Evolutionary conservation across 2,329 filamentous ascomycete genomes (phyloP).

Genomic region (Aurifilum marmelostoma): DNA sequence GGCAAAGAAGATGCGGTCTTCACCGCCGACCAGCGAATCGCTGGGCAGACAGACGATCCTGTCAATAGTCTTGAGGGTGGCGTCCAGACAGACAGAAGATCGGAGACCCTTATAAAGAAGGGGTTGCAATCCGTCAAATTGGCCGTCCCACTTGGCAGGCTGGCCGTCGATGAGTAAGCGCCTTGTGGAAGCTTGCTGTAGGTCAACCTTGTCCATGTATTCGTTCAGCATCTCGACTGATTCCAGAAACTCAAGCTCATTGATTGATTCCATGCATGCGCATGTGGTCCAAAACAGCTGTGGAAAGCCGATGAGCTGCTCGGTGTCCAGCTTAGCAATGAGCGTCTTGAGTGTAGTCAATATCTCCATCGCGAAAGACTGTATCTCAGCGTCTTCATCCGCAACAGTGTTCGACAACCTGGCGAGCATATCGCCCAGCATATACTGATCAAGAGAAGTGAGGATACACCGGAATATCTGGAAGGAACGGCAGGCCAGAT

Average conservation of each 20-base stretch:
- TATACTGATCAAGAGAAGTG: conserved; percentile 85
- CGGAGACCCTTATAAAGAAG: conserved; percentile 90
- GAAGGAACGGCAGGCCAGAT: conserved; percentile 94
- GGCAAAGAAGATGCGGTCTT: conserved; percentile 80
- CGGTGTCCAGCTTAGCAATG: conserved; percentile 79
- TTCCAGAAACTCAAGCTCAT: conserved; percentile 92
- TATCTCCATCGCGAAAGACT: conserved; percentile 98
- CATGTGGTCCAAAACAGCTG: conserved; percentile 98
- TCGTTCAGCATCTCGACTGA: conserved; percentile 89
- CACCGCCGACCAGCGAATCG: conserved; percentile 79
- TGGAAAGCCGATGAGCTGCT: conserved; percentile 84
- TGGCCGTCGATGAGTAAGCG: conserved; percentile 75
- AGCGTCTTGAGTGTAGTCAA: conserved; percentile 91
- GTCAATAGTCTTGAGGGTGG: conserved; percentile 77
- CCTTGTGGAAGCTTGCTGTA: conserved; percentile 71
- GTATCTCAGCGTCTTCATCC: conserved; percentile 90
- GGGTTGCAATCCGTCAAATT: conserved; percentile 83
- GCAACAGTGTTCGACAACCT: conserved; percentile 95
- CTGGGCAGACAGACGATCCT: conserved; percentile 78
- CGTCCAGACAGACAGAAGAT: conserved; percentile 79
- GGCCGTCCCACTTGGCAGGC: conserved; percentile 85
- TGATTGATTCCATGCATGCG: conserved; percentile 94
- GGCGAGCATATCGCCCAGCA: conserved; percentile 96
- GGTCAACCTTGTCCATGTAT: conserved; percentile 81
- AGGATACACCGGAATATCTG: conserved; percentile 95